These are phyloP conservation scores for Calycina herbarum DNA, from an alignment of 2,329 filamentous ascomycete species.

Conservation along the genomic window DNA sequence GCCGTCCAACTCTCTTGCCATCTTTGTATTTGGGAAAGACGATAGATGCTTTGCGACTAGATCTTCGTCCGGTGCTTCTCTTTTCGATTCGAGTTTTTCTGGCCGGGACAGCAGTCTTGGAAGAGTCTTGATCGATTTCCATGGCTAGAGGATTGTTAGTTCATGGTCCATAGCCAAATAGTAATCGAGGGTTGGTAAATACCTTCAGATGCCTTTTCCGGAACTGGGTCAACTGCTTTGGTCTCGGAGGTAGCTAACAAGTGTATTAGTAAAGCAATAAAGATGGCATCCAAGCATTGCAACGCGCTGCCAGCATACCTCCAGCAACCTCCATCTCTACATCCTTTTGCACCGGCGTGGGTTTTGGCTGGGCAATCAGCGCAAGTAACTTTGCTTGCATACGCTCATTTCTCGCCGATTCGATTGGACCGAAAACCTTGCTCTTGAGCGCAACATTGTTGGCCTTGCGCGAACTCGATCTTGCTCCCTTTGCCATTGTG, in stretches of 20 bases:
- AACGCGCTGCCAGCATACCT: constrained; percentile 16
- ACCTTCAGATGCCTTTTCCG: constrained; percentile 32
- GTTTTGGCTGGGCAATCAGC: constrained; percentile 73
- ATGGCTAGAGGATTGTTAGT: constrained; percentile 45
- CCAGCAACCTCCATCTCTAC: constrained; percentile 49
- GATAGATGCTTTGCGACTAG: constrained; percentile 52
- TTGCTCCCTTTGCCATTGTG: constrained; percentile 83
- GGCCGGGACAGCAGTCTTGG: constrained; percentile 40
- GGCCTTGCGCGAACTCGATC: constrained; percentile 76
- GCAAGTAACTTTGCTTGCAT: constrained; percentile 84
- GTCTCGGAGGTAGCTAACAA: constrained; percentile 23
- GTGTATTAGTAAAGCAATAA: constrained; percentile 14
- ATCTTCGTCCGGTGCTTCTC: constrained; percentile 43
- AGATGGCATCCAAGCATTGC: neutral
- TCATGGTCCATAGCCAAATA: neutral
- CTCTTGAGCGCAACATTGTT: constrained; percentile 81
- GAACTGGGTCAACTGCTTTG: constrained; percentile 18
- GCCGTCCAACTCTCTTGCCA: constrained; percentile 44
- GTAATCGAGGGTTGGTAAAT: constrained; percentile 2
- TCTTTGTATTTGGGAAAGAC: constrained; percentile 61
- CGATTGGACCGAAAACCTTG: constrained; percentile 81
- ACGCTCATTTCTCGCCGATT: constrained; percentile 75
- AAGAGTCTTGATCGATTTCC: constrained; percentile 52
- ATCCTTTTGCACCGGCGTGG: constrained; percentile 51
- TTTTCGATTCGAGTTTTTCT: constrained; percentile 58